Percentiles rank a stretch among this genome's conserved stretches.
phyloP scores from a whole-genome alignment of 495 filamentous ascomycete species.

The Letharia columbiana region DNA sequence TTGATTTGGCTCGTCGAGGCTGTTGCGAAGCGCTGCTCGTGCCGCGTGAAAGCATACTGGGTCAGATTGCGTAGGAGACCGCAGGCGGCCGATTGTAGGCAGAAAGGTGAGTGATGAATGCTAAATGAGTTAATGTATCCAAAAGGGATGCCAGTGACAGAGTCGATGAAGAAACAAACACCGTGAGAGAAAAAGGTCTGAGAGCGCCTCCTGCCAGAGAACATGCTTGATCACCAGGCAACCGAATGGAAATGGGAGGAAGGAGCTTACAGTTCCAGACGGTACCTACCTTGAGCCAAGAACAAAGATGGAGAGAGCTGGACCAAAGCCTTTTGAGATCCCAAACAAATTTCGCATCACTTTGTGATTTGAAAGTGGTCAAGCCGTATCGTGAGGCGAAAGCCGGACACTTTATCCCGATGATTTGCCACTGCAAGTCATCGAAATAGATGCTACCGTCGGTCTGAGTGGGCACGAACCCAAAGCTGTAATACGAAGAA shows the following conservation, averaged over 20 bases:
- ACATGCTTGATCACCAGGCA: neutral
- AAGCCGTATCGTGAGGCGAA: neutral
- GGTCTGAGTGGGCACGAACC: neutral
- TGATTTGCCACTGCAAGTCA: neutral
- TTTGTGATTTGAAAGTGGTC: neutral
- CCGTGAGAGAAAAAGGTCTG: neutral
- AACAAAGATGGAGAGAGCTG: neutral
- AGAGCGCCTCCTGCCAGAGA: neutral
- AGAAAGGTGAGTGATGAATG: slow-evolving; percentile 12
- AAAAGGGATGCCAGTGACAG: slow-evolving; percentile 18
- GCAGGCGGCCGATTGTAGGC: neutral
- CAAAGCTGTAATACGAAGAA: neutral
- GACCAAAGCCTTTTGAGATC: neutral
- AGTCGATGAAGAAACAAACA: neutral
- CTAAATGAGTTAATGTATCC: slow-evolving; percentile 17
- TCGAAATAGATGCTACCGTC: neutral
- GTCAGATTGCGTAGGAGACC: neutral
- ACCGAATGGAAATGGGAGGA: neutral
- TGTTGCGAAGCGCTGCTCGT: slow-evolving; percentile 37
- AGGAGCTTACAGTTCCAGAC: neutral
- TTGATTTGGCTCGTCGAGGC: slow-evolving; percentile 54
- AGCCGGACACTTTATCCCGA: neutral
- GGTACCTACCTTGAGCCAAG: neutral
- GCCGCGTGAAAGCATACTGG: slow-evolving; percentile 40
- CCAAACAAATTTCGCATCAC: neutral